Evolutionary conservation across 495 filamentous ascomycete species (phyloP).

Genomic region (Hyaloscypha bicolor): DNA sequence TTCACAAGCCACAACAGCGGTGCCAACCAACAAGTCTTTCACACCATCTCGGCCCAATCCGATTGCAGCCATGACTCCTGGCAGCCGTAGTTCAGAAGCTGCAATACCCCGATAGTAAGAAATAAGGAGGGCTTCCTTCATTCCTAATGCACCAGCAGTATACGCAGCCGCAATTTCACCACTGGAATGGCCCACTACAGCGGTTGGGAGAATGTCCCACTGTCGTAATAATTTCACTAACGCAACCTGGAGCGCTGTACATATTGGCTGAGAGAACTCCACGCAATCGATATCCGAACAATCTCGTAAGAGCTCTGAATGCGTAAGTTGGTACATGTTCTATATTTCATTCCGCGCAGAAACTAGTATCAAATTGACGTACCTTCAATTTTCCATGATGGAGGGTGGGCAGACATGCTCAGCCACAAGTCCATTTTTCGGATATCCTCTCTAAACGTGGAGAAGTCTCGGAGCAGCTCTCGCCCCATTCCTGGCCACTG

Average conservation of each 20-base stretch:
- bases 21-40: too few species aligned
- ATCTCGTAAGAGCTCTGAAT: too few species aligned
- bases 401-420: too few species aligned
- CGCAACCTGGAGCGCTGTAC: constrained; percentile 10
- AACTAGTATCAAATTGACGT: too few species aligned
- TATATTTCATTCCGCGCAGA: too few species aligned
- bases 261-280: constrained; percentile 8
- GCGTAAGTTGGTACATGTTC: too few species aligned
- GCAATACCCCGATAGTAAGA: not conserved
- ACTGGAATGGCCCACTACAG: not conserved
- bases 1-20: too few species aligned
- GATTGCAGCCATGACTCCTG: too few species aligned
- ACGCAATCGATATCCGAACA: not conserved
- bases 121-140: not conserved
- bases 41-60: too few species aligned
- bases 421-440: too few species aligned
- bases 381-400: too few species aligned
- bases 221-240: not conserved
- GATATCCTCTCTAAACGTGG: not conserved
- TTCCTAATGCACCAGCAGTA: not conserved
- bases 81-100: too few species aligned
- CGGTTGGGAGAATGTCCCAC: not conserved
- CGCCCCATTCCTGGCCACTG: constrained; percentile 47
- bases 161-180: constrained; percentile 17
- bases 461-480: not conserved